Base-by-base conservation (phyloP, 169 alveolate species). In the Plasmodium billcollinsi region DNA sequence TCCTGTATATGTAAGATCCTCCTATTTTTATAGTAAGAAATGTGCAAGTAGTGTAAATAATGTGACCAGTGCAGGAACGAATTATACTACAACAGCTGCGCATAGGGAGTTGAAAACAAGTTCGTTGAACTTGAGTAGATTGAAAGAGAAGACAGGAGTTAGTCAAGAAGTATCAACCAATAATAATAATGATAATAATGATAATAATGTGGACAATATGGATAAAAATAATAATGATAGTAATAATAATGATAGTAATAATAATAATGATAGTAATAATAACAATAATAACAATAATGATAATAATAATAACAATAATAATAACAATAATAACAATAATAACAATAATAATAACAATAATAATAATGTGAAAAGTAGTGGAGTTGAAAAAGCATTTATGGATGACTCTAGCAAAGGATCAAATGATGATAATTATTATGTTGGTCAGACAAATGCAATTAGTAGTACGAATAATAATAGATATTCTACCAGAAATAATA, bases 1-100 rank as follows among this genome's bases (percentile, higher is more conserved):
- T 61, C 96, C 96, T 3, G 91, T 74, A 49, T 94, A 93, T 65
- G 94, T 94, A 5, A 69, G 59, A 21, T 71, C 86, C 1, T 20
- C 73, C 11, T 70, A 71, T 29, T 70, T 83, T 58, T 63, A 54
- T 29, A 83, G 71, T 62, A 83, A 71, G 21, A 83, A 69, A 47
- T 83, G 47, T 70, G 66, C 91, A 11, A 70, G 85, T 73, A 59
- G 74, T 70, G 58, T 62, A 12, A 66, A 78, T 29, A 78, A 78
- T 58, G 5, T 14, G 14, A 61, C 21, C 15, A 63, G 15, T 15
- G 29, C n/a, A 18, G 59, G 29, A 5, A 52, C n/a, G 12, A 71
- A 50, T 71, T 71, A 71, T 50, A 47, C 1, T 7, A 18, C 71
- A 24, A 62, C 15, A 21, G 11, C 75, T 15, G 61, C 89, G 2